These are phyloP conservation scores for Neoascochyta sp. DNA, from an alignment of 2,329 filamentous ascomycete genomes.

Conservation along the genomic window DNA sequence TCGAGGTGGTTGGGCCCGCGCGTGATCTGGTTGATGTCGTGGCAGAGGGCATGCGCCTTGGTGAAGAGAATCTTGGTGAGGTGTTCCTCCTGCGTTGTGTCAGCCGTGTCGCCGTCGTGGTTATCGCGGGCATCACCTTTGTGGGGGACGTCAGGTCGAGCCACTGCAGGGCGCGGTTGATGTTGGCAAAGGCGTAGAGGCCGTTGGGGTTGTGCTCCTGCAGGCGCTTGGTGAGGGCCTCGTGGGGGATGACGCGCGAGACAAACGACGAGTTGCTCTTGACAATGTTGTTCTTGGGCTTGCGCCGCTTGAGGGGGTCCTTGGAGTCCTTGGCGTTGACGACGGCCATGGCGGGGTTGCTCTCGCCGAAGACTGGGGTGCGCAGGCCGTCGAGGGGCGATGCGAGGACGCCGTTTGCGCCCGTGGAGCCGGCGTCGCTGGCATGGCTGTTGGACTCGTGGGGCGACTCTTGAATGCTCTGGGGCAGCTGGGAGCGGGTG, in stretches of 20 bases:
- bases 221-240: constrained; percentile 72
- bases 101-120: neutral
- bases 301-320: constrained; percentile 67
- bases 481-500: constrained; percentile 41
- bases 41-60: constrained; percentile 90
- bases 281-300: constrained; percentile 96
- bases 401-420: constrained; percentile 34
- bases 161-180: constrained; percentile 96
- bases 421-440: constrained; percentile 45
- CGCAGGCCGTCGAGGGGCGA: constrained; percentile 30
- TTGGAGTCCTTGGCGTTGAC: constrained; percentile 65
- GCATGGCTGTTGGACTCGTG: constrained; percentile 44
- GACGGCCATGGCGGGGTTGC: constrained; percentile 67
- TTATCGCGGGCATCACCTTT: too few relatives aligned
- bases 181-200: constrained; percentile 87
- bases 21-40: constrained; percentile 83
- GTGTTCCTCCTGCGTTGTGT: constrained; percentile 67
- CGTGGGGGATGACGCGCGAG: constrained; percentile 90
- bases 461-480: constrained; percentile 45
- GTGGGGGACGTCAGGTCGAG: constrained; percentile 75
- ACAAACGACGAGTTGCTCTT: constrained; percentile 99
- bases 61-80: constrained; percentile 96
- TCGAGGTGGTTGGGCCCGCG: constrained; percentile 80
- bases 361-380: constrained; percentile 76
- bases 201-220: constrained; percentile 75